Evolutionary conservation across 2,329 filamentous ascomycete genomes (phyloP).

Genomic region (Tolypocladium amazonense): DNA sequence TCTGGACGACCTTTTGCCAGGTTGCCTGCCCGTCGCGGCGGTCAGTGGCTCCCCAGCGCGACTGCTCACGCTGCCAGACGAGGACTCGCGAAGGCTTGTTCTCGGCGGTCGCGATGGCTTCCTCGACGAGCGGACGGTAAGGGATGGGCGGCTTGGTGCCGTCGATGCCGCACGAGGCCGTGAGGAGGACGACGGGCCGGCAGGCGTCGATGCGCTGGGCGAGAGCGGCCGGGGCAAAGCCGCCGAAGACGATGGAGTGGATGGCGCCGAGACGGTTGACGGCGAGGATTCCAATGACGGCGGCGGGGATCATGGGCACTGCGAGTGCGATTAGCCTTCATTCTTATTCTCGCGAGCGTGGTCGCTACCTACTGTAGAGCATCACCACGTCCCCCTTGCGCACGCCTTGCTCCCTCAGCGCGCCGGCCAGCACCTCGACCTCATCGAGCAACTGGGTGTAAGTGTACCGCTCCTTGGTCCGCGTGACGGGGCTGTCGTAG

Average conservation of each 20-base stretch:
- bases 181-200: constrained; percentile 65
- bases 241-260: constrained; percentile 87
- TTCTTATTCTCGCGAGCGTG: not conserved
- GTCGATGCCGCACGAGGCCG: constrained; percentile 87
- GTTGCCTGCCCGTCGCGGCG: constrained; percentile 59
- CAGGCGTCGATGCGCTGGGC: constrained; percentile 84
- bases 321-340: not conserved
- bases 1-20: constrained; percentile 70
- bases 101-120: constrained; percentile 54
- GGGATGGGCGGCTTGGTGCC: constrained; percentile 67
- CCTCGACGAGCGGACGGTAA: constrained; percentile 70
- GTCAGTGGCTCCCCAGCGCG: constrained; percentile 61
- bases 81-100: constrained; percentile 66
- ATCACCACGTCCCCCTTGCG: constrained; percentile 77
- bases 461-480: constrained; percentile 58
- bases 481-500: constrained; percentile 81
- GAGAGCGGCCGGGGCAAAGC: constrained; percentile 71
- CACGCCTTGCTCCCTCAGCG: constrained; percentile 72
- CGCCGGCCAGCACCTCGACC: constrained; percentile 72
- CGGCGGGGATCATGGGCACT: constrained; percentile 94
- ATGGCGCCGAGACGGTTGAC: constrained; percentile 73
- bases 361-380: constrained; percentile 50
- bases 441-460: constrained; percentile 69
- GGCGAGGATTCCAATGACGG: constrained; percentile 77
- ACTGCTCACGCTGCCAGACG: constrained; percentile 74